Conservation (phyloP, 148 eudicot species). For the Limonium bicolor region DNA sequence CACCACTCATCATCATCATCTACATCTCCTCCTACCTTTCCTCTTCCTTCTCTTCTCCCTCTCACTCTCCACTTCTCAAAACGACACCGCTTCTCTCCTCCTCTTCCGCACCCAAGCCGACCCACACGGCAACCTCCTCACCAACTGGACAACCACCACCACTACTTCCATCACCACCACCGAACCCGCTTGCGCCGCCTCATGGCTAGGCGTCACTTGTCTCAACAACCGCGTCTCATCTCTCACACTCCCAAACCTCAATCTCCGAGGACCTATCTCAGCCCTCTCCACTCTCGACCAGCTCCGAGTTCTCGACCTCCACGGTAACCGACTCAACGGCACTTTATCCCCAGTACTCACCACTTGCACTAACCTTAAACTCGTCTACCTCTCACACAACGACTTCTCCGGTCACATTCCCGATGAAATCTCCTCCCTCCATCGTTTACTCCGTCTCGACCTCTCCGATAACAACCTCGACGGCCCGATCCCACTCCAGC, state of each 20-base stretch:
- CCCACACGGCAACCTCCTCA: constrained; percentile 19
- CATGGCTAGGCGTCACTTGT: constrained; percentile 55
- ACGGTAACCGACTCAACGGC: constrained; percentile 27
- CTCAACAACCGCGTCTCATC: constrained; percentile 32
- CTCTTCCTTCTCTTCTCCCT: not conserved
- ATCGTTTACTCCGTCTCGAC: constrained; percentile 47
- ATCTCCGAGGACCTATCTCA: constrained; percentile 44
- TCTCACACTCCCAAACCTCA: constrained; percentile 53
- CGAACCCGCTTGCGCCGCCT: constrained; percentile 20
- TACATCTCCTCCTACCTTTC: not conserved
- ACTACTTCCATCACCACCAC: not conserved
- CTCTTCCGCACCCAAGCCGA: constrained; percentile 61
- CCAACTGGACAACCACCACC: not conserved
- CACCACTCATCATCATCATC: constrained; percentile 2
- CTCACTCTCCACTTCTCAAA: not conserved
- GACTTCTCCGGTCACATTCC: constrained; percentile 51
- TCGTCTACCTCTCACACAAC: constrained; percentile 46
- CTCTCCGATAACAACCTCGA: constrained; percentile 40
- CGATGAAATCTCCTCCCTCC: constrained; percentile 22
- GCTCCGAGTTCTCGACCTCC: constrained; percentile 42
- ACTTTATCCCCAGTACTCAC: constrained; percentile 31
- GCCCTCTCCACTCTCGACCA: constrained; percentile 44
- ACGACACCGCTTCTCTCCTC: constrained; percentile 19
- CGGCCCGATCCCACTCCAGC: constrained; percentile 42
- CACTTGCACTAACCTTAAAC: constrained; percentile 31